Evolutionary conservation across 2,329 filamentous ascomycete genomes (phyloP).

Genomic region (Penicillium aurantiogriseum): DNA sequence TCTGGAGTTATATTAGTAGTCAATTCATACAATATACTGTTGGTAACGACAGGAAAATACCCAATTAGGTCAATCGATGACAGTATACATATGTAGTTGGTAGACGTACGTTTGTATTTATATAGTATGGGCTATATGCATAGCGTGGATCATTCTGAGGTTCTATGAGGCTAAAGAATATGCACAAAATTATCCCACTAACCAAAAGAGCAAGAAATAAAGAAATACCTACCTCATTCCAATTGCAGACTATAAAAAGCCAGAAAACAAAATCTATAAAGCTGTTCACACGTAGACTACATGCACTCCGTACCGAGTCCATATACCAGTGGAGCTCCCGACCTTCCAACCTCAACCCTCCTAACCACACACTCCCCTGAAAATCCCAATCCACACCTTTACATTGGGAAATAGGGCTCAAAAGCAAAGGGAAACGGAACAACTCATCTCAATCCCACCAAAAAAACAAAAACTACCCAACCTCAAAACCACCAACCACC

Average conservation of each 20-base stretch:
- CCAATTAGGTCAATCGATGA: background rate
- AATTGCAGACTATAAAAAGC: background rate
- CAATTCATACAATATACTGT: background rate
- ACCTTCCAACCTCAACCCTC: constrained; percentile 1
- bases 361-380: constrained; percentile 7
- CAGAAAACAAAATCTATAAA: background rate
- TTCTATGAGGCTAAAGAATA: background rate
- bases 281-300: background rate
- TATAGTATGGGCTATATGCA: background rate
- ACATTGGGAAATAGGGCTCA: background rate
- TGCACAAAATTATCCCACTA: background rate
- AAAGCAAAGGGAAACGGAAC: background rate
- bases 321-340: constrained; percentile 9
- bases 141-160: background rate
- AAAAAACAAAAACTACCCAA: background rate
- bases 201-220: background rate
- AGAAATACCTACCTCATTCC: background rate
- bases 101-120: background rate
- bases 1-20: background rate
- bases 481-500: background rate
- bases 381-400: background rate
- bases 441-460: background rate
- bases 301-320: background rate
- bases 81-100: background rate
- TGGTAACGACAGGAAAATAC: background rate